These are phyloP conservation scores for Colletotrichum spaethianum DNA, from an alignment of 2,329 filamentous ascomycete genomes.

Conservation along the genomic window DNA sequence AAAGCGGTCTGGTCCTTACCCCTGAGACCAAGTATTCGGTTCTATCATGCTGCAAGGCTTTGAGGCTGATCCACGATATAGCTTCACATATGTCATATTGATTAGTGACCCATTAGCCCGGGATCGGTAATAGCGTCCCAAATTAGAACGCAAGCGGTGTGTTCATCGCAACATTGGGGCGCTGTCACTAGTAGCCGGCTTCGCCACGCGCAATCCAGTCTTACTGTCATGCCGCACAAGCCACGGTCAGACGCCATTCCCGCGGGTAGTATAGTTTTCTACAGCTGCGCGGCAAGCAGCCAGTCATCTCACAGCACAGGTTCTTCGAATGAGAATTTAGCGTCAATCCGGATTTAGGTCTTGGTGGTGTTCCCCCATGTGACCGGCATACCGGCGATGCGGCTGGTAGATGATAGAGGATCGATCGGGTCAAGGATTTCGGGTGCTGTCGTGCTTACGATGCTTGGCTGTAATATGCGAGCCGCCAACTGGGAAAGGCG, in stretches of 20 bases:
- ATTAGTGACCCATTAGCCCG: neutral
- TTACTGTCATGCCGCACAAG: neutral
- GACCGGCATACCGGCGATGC: neutral
- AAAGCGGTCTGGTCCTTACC: neutral
- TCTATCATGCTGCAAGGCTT: too few species aligned
- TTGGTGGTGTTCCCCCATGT: neutral
- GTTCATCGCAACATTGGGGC: constrained; percentile 6
- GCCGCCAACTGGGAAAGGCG: neutral
- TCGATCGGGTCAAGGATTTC: neutral
- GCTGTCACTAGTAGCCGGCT: neutral
- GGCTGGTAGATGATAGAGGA: neutral
- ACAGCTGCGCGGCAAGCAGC: constrained; percentile 19
- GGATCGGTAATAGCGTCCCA: neutral
- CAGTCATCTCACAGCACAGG: neutral
- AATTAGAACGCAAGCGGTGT: constrained; percentile 3
- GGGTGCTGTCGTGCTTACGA: neutral
- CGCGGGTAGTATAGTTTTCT: constrained; percentile 5
- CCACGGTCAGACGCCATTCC: constrained; percentile 6
- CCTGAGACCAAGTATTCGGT: neutral
- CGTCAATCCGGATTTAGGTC: constrained; percentile 1
- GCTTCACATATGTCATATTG: neutral
- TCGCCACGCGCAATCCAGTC: neutral
- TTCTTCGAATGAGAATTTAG: constrained; percentile 9
- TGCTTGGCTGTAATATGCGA: neutral
- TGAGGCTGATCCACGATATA: neutral